A percentile compares a stretch with the other conserved stretches of the same genome.
Conservation (phyloP, 257 asterid species). For the Przewalskia tangutica region DNA sequence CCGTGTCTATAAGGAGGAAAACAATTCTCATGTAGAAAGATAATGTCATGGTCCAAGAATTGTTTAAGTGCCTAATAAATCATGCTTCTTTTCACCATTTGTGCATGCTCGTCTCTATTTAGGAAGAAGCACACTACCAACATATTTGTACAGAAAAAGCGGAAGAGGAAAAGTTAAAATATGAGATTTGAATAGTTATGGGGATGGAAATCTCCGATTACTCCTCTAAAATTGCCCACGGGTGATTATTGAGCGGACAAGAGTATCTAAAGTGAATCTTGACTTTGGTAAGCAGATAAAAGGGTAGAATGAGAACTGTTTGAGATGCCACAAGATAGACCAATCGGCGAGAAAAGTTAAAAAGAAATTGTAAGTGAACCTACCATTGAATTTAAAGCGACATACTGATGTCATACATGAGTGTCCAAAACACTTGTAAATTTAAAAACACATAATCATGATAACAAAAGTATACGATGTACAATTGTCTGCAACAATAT, state of each 20-base stretch:
- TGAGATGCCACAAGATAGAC: not conserved
- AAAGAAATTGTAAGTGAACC: not conserved
- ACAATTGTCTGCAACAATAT: not conserved
- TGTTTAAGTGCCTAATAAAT: not conserved
- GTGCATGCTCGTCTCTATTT: not conserved
- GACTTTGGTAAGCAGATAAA: not conserved
- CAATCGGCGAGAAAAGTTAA: not conserved
- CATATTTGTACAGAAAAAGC: not conserved
- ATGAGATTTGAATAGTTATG: not conserved
- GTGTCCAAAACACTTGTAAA: conserved; percentile 61
- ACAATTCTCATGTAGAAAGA: not conserved
- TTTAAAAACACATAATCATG: conserved; percentile 16
- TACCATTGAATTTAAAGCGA: conserved; percentile 21
- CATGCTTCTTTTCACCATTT: not conserved
- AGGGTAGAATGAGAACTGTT: not conserved
- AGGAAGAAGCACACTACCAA: not conserved
- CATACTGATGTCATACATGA: conserved; percentile 30
- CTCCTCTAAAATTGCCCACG: not conserved
- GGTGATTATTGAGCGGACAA: not conserved
- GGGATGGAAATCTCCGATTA: not conserved
- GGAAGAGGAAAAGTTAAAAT: not conserved
- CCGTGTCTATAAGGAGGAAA: not conserved
- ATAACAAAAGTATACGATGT: not conserved
- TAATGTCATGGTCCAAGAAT: not conserved
- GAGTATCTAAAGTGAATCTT: not conserved